phyloP scores from a whole-genome alignment of 2,329 filamentous ascomycete species.

The Lachnellula occidentalis region DNA sequence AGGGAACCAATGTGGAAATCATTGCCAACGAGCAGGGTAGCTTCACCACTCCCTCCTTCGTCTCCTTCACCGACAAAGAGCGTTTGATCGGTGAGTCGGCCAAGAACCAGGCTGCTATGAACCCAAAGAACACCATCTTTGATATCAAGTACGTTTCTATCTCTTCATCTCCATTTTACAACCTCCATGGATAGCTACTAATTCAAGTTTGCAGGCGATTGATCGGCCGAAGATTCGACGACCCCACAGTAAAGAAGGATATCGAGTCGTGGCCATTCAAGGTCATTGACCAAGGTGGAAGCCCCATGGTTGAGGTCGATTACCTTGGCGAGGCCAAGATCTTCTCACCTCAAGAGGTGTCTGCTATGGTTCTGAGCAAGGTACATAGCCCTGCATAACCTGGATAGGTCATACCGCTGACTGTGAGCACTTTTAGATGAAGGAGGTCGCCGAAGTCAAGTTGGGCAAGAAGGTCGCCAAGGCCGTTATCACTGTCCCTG shows the following conservation, averaged over 20 bases:
- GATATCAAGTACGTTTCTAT: constrained; percentile 82
- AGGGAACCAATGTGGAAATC: constrained; percentile 99
- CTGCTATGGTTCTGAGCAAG: constrained; percentile 97
- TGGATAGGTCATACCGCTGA: constrained; percentile 1
- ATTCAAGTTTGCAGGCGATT: constrained; percentile 62
- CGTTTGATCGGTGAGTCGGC: constrained; percentile 98
- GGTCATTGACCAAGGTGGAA: constrained; percentile 83
- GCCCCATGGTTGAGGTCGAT: constrained; percentile 89
- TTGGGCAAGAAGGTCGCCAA: constrained; percentile 98
- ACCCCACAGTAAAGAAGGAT: constrained; percentile 95
- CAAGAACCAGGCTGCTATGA: constrained; percentile 99
- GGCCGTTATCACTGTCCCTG: constrained; percentile 97
- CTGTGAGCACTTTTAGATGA: constrained; percentile 62
- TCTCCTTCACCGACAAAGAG: constrained; percentile 98
- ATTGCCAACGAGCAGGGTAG: constrained; percentile 99
- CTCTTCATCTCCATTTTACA: background rate
- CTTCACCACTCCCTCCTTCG: constrained; percentile 98
- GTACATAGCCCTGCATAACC: constrained; percentile 42
- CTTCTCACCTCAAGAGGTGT: constrained; percentile 98
- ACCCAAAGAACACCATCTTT: constrained; percentile 97
- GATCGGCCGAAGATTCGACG: constrained; percentile 92
- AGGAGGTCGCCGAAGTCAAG: constrained; percentile 98
- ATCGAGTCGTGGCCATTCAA: constrained; percentile 99
- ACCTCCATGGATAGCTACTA: constrained; percentile 4
- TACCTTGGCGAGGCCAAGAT: constrained; percentile 93